phyloP scores from a whole-genome alignment of 352 stramenopile species.

The Thalassiosira delicatula region DNA sequence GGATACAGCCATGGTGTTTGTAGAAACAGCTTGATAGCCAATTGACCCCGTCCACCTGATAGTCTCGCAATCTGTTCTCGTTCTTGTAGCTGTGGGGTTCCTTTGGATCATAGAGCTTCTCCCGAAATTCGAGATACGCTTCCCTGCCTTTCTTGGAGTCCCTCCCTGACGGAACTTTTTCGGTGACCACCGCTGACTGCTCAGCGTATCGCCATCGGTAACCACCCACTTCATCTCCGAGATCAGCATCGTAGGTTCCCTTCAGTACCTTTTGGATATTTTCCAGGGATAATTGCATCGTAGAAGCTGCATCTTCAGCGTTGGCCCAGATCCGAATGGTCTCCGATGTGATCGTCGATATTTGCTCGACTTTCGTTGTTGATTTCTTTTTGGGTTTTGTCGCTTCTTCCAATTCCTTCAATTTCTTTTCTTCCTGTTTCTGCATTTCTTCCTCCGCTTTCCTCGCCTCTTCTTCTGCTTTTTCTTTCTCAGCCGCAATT shows the following conservation, averaged over 20 bases:
- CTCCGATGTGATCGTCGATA: constrained; percentile 73
- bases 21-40: constrained; percentile 99
- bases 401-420: constrained; percentile 56
- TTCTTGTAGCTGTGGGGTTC: constrained; percentile 86
- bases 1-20: constrained; percentile 94
- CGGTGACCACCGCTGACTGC: constrained; percentile 76
- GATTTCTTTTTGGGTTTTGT: constrained; percentile 78
- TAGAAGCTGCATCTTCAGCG: constrained; percentile 77
- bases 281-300: constrained; percentile 78
- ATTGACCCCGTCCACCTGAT: constrained; percentile 99
- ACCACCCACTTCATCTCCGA: constrained; percentile 83
- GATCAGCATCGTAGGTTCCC: constrained; percentile 81
- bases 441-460: constrained; percentile 50
- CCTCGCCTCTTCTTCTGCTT: constrained; percentile 34
- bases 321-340: constrained; percentile 76
- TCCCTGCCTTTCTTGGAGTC: constrained; percentile 83
- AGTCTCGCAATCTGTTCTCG: constrained; percentile 93
- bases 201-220: constrained; percentile 83
- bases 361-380: constrained; percentile 84
- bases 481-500: constrained; percentile 56
- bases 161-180: constrained; percentile 57
- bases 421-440: constrained; percentile 39
- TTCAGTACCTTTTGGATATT: constrained; percentile 75
- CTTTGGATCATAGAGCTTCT: constrained; percentile 84
- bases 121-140: constrained; percentile 81